Conservation (phyloP, 176 grass and related monocot species). For the Microstegium vimineum region DNA sequence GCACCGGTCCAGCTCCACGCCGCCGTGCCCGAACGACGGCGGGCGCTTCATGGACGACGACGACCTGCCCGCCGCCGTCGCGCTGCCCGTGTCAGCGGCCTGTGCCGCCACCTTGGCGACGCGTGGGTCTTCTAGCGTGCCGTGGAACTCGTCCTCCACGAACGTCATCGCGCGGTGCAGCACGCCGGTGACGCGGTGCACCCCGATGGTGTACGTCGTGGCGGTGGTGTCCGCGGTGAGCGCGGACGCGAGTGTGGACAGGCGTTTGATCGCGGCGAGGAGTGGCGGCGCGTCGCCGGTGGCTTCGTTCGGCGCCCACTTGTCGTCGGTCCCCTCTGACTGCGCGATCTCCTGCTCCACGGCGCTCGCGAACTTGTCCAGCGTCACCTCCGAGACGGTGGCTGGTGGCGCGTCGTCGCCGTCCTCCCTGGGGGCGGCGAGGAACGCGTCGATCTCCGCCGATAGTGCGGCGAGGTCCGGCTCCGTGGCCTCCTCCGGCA, state of each 20-base stretch:
- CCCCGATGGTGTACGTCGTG: conserved; percentile 30
- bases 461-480: conserved; percentile 53
- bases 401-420: conserved; percentile 11
- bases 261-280: conserved; percentile 40
- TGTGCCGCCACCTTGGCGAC: conserved; percentile 2
- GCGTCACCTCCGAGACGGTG: conserved; percentile 56
- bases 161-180: conserved; percentile 72
- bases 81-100: conserved; percentile 30
- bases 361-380: conserved; percentile 50
- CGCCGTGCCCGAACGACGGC: conserved; percentile 43
- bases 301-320: conserved; percentile 37
- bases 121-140: conserved; percentile 52
- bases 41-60: conserved; percentile 18
- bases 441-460: conserved; percentile 62
- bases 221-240: conserved; percentile 4
- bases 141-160: conserved; percentile 84
- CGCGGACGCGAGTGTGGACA: conserved; percentile 31
- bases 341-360: conserved; percentile 65
- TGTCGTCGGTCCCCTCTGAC: conserved; percentile 47
- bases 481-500: conserved; percentile 19
- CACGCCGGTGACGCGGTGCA: conserved; percentile 63
- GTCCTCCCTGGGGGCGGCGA: conserved; percentile 10
- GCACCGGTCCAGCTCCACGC: conserved; percentile 38
- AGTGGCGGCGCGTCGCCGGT: conserved; percentile 36
- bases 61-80: background rate